Percentiles rank a stretch among this genome's conserved stretches.
phyloP scores from a whole-genome alignment of 768 basidiomycete genomes.

The Rhizopogon rudus region DNA sequence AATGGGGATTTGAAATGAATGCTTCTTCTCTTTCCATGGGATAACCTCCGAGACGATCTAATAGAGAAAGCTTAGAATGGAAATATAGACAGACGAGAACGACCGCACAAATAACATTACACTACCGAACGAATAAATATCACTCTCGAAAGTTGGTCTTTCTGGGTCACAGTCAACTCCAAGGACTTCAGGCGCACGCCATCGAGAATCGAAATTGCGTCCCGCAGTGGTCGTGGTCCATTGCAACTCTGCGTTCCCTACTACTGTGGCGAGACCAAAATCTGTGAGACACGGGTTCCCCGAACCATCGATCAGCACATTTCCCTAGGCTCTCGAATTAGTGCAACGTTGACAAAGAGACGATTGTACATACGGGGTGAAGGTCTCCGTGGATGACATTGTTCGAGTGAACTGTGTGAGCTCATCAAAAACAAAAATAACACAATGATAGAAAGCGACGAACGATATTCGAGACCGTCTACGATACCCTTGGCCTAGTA shows the following conservation, averaged over 20 bases:
- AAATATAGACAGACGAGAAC: not conserved
- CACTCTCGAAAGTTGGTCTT: conserved; percentile 19
- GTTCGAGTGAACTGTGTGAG: not conserved
- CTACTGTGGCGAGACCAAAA: conserved; percentile 39
- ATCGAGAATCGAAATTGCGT: conserved; percentile 33
- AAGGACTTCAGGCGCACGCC: conserved; percentile 34
- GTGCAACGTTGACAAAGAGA: not conserved
- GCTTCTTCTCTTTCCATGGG: not conserved
- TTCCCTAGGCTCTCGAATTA: conserved; percentile 4
- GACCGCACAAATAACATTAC: conserved; percentile 9
- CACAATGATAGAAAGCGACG: not conserved
- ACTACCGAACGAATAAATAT: conserved; percentile 35
- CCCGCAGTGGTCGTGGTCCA: conserved; percentile 22
- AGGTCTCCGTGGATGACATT: conserved; percentile 14
- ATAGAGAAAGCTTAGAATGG: not conserved
- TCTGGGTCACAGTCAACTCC: conserved; percentile 17
- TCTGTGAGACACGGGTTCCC: conserved; percentile 36
- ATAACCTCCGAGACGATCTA: not conserved
- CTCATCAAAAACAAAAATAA: too few relatives aligned
- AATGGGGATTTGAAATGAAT: not conserved
- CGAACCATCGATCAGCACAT: conserved; percentile 9
- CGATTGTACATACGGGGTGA: not conserved
- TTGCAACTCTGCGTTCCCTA: conserved; percentile 24
- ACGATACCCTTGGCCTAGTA: conserved; percentile 9
- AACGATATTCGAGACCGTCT: conserved; percentile 9